Conservation (phyloP, 805 yeast species). For the Priceomyces haplophilus region DNA sequence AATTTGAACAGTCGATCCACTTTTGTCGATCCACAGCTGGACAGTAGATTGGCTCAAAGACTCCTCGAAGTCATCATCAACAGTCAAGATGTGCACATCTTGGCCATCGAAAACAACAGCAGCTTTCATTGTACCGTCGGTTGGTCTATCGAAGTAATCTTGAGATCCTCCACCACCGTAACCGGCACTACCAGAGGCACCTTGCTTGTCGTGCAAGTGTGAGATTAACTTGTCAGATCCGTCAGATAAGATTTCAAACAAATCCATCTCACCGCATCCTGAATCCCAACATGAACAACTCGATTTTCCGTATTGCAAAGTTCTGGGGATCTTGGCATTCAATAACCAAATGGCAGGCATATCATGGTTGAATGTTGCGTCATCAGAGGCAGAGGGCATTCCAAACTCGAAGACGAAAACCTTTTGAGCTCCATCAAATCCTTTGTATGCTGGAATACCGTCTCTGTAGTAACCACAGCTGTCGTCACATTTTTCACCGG, state of each 20-base stretch:
- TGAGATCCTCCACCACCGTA: slow-evolving; percentile 83
- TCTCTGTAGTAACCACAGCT: slow-evolving; percentile 85
- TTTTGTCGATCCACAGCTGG: slow-evolving; percentile 49
- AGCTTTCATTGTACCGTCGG: slow-evolving; percentile 72
- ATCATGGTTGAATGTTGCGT: slow-evolving; percentile 62
- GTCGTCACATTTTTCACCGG: slow-evolving; percentile 59
- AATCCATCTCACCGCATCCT: slow-evolving; percentile 97
- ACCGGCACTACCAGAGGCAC: slow-evolving; percentile 45
- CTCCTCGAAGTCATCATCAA: slow-evolving; percentile 44
- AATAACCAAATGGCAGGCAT: slow-evolving; percentile 99
- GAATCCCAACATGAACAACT: slow-evolving; percentile 93
- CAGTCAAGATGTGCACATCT: slow-evolving; percentile 57
- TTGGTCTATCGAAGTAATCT: slow-evolving; percentile 88
- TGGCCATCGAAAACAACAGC: slow-evolving; percentile 73
- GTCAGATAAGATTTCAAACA: slow-evolving; percentile 79
- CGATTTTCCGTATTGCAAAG: slow-evolving; percentile 83
- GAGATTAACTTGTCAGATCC: slow-evolving; percentile 76
- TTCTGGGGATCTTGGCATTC: slow-evolving; percentile 95
- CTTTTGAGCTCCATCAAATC: slow-evolving; percentile 81
- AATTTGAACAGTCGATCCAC: slow-evolving; percentile 47
- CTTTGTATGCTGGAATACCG: slow-evolving; percentile 90
- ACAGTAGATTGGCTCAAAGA: slow-evolving; percentile 57
- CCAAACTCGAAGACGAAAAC: slow-evolving; percentile 89
- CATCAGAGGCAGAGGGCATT: slow-evolving; percentile 75
- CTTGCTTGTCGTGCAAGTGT: slow-evolving; percentile 84